Evolutionary conservation across 2,329 filamentous ascomycete species (phyloP).

Genomic region (Calycina herbarum): DNA sequence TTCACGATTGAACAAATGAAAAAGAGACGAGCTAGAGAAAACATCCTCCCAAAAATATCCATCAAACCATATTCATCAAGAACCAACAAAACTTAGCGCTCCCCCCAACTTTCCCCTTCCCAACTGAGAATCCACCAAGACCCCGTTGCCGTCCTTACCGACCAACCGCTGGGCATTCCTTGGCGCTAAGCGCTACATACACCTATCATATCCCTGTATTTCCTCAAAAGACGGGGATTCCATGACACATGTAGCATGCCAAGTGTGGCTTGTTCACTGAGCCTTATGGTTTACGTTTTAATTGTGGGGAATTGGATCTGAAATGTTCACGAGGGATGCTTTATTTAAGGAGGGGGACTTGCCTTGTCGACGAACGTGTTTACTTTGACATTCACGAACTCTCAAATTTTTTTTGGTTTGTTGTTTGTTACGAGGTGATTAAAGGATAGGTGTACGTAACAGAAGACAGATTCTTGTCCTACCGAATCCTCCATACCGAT

Average conservation of each 20-base stretch:
- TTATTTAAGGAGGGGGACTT: neutral
- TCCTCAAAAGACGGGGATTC: neutral
- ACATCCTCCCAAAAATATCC: neutral
- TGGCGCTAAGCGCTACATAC: neutral
- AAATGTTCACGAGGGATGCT: neutral
- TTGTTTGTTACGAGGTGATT: neutral
- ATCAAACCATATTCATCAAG: neutral
- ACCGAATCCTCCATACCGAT: too few species aligned
- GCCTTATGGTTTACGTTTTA: neutral
- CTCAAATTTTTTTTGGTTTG: neutral
- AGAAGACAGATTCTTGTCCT: too few species aligned
- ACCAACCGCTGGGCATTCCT: constrained; percentile 2
- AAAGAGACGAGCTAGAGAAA: neutral
- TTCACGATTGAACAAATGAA: neutral
- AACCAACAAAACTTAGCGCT: neutral
- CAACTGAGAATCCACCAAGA: neutral
- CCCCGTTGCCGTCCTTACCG: neutral
- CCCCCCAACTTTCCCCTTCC: neutral
- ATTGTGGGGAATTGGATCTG: neutral
- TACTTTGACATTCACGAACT: neutral
- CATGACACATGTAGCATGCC: neutral
- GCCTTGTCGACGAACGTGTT: neutral
- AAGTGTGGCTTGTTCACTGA: constrained; percentile 3
- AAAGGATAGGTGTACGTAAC: too few species aligned
- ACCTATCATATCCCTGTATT: neutral